Evolutionary conservation across 2,329 filamentous ascomycete genomes (phyloP).

Genomic region (Scytalidium sp.): DNA sequence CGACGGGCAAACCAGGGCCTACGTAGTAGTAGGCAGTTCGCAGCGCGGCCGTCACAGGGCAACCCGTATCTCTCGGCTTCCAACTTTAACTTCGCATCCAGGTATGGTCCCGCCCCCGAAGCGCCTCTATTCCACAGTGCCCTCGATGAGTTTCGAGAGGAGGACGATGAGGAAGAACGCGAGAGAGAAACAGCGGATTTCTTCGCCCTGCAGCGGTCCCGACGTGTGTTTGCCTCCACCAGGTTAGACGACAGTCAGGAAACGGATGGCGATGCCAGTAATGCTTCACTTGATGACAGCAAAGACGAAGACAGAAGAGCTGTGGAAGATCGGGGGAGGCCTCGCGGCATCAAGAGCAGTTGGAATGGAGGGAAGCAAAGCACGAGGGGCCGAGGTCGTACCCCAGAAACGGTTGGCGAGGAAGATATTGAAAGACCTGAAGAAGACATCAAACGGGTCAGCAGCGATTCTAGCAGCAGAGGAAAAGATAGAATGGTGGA

Average conservation of each 20-base stretch:
- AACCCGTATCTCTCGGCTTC: slow-evolving; percentile 79
- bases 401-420: slow-evolving; percentile 31
- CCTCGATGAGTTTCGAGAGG: slow-evolving; percentile 85
- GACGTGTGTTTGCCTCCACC: slow-evolving; percentile 82
- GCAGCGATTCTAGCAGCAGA: slow-evolving; percentile 35
- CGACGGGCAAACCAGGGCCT: slow-evolving; percentile 22
- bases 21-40: slow-evolving; percentile 21
- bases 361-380: slow-evolving; percentile 50
- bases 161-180: slow-evolving; percentile 88
- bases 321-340: slow-evolving; percentile 44
- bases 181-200: slow-evolving; percentile 92
- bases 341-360: slow-evolving; percentile 57
- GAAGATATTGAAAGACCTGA: slow-evolving; percentile 26
- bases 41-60: slow-evolving; percentile 37
- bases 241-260: slow-evolving; percentile 83
- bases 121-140: slow-evolving; percentile 94
- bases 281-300: slow-evolving; percentile 51
- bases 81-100: slow-evolving; percentile 76
- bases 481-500: slow-evolving; percentile 75
- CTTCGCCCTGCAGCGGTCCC: slow-evolving; percentile 85
- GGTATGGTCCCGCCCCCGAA: slow-evolving; percentile 68
- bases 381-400: slow-evolving; percentile 21
- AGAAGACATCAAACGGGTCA: slow-evolving; percentile 17
- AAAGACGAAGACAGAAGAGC: slow-evolving; percentile 41
- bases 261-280: slow-evolving; percentile 68